Percentiles rank a stretch among this genome's conserved stretches.
Conservation (phyloP, 306 rosid genomes). For the Sechiopsis laciniata region DNA sequence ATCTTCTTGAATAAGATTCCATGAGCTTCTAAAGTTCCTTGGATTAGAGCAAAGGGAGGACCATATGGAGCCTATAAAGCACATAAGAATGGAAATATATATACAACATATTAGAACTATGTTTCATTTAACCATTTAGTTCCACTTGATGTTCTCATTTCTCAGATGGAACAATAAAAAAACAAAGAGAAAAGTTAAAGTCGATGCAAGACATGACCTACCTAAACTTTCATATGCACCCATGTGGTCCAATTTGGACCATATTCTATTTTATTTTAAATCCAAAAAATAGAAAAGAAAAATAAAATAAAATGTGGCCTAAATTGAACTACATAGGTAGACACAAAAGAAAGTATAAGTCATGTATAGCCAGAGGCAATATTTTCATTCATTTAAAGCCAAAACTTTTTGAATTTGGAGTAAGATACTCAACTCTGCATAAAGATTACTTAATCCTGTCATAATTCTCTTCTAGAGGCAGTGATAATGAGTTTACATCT, state of each 20-base stretch:
- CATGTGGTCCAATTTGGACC: no score
- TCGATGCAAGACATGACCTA: no score
- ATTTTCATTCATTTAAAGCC: not conserved
- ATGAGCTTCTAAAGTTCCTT: constrained; percentile 69
- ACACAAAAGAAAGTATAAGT: no score
- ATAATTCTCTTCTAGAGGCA: not conserved
- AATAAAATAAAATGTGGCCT: no score
- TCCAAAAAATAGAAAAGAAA: no score
- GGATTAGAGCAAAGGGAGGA: constrained; percentile 80
- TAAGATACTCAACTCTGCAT: not conserved
- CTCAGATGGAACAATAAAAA: not conserved
- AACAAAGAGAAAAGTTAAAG: no score
- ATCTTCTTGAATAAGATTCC: constrained; percentile 55
- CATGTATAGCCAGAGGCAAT: not conserved
- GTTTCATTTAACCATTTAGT: not conserved
- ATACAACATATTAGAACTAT: not conserved
- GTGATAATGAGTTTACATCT: not conserved
- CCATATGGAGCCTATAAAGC: constrained; percentile 65
- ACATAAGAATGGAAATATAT: not conserved
- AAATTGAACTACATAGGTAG: no score
- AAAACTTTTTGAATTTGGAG: not conserved
- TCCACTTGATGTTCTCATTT: not conserved
- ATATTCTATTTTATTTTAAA: no score
- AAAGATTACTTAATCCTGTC: not conserved
- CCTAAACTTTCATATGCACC: no score